These are phyloP conservation scores for Trichoderma koningiopsis DNA, from an alignment of 2,329 filamentous ascomycete genomes.

Conservation along the genomic window DNA sequence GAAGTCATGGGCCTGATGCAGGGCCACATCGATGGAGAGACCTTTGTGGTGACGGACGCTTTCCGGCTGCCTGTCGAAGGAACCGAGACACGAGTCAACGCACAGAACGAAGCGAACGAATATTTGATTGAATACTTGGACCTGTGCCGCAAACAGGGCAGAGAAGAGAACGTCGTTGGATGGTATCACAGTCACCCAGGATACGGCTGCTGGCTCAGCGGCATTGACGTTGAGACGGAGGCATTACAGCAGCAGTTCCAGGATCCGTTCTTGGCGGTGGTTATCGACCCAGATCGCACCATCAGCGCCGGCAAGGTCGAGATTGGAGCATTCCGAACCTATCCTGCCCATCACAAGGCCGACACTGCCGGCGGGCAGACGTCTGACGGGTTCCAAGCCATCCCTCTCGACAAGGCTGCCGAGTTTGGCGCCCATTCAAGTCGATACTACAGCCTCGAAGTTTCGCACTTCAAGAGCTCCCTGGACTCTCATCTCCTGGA, in stretches of 20 bases:
- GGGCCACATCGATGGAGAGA: slow-evolving; percentile 82
- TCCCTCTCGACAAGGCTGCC: slow-evolving; percentile 89
- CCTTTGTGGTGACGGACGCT: slow-evolving; percentile 90
- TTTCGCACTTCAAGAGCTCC: slow-evolving; percentile 92
- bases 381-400: slow-evolving; percentile 68
- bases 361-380: slow-evolving; percentile 28
- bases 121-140: slow-evolving; percentile 89
- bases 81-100: slow-evolving; percentile 97
- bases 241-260: slow-evolving; percentile 79
- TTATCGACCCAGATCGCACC: slow-evolving; percentile 94
- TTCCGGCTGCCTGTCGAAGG: slow-evolving; percentile 94
- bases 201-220: slow-evolving; percentile 96
- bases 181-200: slow-evolving; percentile 99
- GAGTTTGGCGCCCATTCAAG: slow-evolving; percentile 93
- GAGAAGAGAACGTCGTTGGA: slow-evolving; percentile 89
- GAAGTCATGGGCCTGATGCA: slow-evolving; percentile 99
- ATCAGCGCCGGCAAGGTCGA: slow-evolving; percentile 95
- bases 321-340: slow-evolving; percentile 95
- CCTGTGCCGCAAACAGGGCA: slow-evolving; percentile 71
- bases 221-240: slow-evolving; percentile 92
- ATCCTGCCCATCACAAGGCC: slow-evolving; percentile 71
- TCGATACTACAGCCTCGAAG: slow-evolving; percentile 87
- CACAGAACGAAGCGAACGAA: slow-evolving; percentile 93
- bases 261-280: slow-evolving; percentile 92
- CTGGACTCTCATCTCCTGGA: slow-evolving; percentile 86